These are phyloP conservation scores for Penicillium vulpinum DNA, from an alignment of 2,329 filamentous ascomycete genomes.

Conservation along the genomic window DNA sequence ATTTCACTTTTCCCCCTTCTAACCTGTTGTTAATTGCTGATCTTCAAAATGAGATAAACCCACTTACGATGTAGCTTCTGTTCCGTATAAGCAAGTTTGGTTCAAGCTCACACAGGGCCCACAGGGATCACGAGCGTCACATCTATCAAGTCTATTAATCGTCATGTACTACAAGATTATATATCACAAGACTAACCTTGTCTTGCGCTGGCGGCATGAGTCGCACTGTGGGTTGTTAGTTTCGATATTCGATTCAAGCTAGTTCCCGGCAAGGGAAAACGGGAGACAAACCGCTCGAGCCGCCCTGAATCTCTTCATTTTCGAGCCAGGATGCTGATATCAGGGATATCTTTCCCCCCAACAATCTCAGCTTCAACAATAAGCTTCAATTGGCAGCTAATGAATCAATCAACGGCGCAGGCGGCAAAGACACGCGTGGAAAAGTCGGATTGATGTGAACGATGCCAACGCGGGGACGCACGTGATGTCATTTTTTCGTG, in stretches of 20 bases:
- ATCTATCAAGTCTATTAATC: conserved; percentile 1
- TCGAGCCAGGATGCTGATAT: background rate
- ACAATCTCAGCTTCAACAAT: background rate
- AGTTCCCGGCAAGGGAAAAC: background rate
- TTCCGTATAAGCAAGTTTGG: conserved; percentile 6
- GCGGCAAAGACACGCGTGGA: background rate
- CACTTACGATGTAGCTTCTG: conserved; percentile 9
- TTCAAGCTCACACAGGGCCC: conserved; percentile 6
- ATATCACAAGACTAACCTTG: conserved; percentile 1
- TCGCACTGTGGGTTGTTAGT: conserved; percentile 7
- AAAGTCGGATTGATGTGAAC: background rate
- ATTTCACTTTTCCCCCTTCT: conserved; percentile 10
- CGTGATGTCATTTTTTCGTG: background rate
- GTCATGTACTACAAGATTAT: no score
- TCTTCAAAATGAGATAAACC: background rate
- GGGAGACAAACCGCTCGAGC: conserved; percentile 8
- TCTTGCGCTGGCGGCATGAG: conserved; percentile 11
- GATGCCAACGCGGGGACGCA: background rate
- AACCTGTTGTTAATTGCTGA: background rate
- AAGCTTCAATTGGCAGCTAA: background rate
- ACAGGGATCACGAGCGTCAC: conserved; percentile 9
- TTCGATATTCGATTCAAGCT: background rate
- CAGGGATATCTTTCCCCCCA: background rate
- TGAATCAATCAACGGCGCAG: background rate
- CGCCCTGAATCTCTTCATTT: conserved; percentile 11